Evolutionary conservation across 208 protist genomes (phyloP), one percentile per base, ranked within the genome.

Genomic region (Trypanosoma lewisi): DNA sequence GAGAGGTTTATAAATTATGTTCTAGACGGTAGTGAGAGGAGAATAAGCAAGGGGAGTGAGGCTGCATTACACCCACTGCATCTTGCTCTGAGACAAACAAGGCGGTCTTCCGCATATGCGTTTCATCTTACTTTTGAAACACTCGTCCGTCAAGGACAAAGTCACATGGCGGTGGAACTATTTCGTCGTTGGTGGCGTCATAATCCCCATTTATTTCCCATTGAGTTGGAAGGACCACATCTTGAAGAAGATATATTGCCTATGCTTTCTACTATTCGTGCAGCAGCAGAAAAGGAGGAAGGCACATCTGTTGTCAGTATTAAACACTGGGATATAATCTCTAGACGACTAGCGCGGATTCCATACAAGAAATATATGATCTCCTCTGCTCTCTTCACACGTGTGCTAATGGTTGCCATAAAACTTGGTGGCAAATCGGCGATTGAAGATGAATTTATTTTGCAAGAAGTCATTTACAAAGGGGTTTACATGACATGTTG

Each of bases 151-250:
- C 64, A 74, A 37, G 21, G 50, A 21, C 48, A 69, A 44, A 34
- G 54, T 0, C 48, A 53, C 0, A 28, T 87, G 19, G 80, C 74
- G 6, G 39, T 92, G 12, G 77, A 86, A 53, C 45, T 92, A 12
- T 77, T 89, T 27, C 54, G 71, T 54, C 76, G 86, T 55, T 92
- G 85, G 82, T 92, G 85, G 85, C 78, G 67, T 36, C 72, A 73
- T 28, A 92, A 92, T 52, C 79, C 82, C 4, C 82, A 92, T 33
- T 70, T 84, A 30, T 59, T 88, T 44, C 73, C 80, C 0, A 42
- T 86, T 34, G 79, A 92, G 65, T 19, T 88, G 31, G 63, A n/a
- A n/a, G n/a, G 80, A 45, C 33, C 69, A 50, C 57, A 64, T 34
- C 52, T 67, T 2, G 70, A 78, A 60, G 25, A 58, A 41, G 52